Conservation (phyloP, 371 early-diverging fungal genomes). For the Funneliformis caledonium region DNA sequence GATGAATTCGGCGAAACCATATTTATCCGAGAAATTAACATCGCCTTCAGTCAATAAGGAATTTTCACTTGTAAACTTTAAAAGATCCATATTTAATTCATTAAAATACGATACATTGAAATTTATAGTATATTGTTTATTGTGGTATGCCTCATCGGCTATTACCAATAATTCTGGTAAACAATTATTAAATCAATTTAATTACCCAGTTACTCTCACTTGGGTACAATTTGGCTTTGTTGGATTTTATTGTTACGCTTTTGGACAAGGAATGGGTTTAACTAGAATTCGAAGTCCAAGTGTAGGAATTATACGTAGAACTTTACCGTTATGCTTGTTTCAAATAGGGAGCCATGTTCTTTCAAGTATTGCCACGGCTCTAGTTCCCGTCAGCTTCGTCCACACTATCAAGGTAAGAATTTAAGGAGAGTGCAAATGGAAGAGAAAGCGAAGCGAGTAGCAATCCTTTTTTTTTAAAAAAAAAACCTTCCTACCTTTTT, state of each 20-base stretch:
- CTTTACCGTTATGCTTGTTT: conserved; percentile 74
- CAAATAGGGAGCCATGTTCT: conserved; percentile 87
- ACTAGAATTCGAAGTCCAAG: conserved; percentile 61
- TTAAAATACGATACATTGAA: conserved; percentile 44
- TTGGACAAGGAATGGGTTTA: conserved; percentile 51
- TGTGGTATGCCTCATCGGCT: conserved; percentile 83
- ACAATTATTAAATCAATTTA: conserved; percentile 71
- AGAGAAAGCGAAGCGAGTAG: background rate
- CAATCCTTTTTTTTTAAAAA: background rate
- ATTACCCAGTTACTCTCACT: conserved; percentile 81
- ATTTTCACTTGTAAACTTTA: background rate
- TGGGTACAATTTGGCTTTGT: conserved; percentile 79
- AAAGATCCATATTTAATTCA: background rate
- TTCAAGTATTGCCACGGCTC: conserved; percentile 74
- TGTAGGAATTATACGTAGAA: conserved; percentile 59
- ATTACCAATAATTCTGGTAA: conserved; percentile 84
- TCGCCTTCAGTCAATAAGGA: background rate
- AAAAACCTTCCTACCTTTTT: conserved; percentile 4
- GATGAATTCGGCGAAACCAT: background rate
- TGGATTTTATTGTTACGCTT: conserved; percentile 60
- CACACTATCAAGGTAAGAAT: conserved; percentile 86
- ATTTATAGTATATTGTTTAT: conserved; percentile 60
- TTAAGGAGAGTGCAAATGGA: background rate
- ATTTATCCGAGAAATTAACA: background rate
- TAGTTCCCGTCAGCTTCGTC: conserved; percentile 81